These are phyloP conservation scores for Cenococcum geophilum DNA, from an alignment of 495 filamentous ascomycete species.

Conservation along the genomic window DNA sequence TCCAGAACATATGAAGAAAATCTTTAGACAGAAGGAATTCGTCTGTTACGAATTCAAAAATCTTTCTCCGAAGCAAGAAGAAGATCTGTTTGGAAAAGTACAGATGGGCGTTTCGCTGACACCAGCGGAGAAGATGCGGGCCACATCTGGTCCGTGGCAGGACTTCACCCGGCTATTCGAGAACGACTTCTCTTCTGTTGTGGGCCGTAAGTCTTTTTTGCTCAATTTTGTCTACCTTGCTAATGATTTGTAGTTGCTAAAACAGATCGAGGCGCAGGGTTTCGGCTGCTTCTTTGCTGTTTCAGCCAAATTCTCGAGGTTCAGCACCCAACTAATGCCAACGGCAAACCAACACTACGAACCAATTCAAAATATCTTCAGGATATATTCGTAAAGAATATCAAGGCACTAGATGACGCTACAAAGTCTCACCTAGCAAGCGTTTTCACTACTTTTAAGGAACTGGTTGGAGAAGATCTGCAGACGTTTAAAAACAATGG, in stretches of 20 bases:
- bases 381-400: slow-evolving; percentile 19
- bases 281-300: slow-evolving; percentile 21
- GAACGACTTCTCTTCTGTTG: slow-evolving; percentile 32
- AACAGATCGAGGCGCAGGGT: slow-evolving; percentile 16
- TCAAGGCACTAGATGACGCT: slow-evolving; percentile 16
- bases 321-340: slow-evolving; percentile 18
- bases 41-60: slow-evolving; percentile 42
- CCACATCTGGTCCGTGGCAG: slow-evolving; percentile 45
- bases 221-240: slow-evolving; percentile 27
- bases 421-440: slow-evolving; percentile 23
- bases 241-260: slow-evolving; percentile 9
- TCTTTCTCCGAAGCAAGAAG: slow-evolving; percentile 42
- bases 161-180: slow-evolving; percentile 40
- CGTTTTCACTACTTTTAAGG: slow-evolving; percentile 26
- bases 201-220: too few relatives aligned
- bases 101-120: slow-evolving; percentile 45
- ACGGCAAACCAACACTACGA: slow-evolving; percentile 23
- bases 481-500: slow-evolving; percentile 30
- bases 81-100: slow-evolving; percentile 47
- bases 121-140: slow-evolving; percentile 47
- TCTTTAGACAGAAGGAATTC: slow-evolving; percentile 38
- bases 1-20: slow-evolving; percentile 28
- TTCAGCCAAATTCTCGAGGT: slow-evolving; percentile 31
- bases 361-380: slow-evolving; percentile 10
- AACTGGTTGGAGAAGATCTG: slow-evolving; percentile 23